Base-by-base conservation (phyloP, 106 monocot genomes). In the Vanilla planifolia region DNA sequence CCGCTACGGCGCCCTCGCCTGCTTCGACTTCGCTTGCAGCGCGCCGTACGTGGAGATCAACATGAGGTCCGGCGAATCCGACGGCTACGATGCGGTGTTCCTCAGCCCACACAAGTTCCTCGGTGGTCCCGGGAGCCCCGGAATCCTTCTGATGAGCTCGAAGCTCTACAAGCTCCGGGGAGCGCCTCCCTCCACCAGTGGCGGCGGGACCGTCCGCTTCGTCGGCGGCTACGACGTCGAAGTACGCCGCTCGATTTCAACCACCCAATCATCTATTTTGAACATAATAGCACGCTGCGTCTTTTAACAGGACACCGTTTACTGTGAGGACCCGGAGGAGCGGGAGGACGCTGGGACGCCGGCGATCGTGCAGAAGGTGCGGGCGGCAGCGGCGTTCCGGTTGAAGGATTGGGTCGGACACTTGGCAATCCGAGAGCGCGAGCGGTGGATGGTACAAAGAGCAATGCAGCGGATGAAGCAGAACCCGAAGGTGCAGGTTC, bases 261-360 rank as follows among this genome's bases (percentile, higher is more conserved):
- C 40, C 5, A 3, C 28, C 17, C 10, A 15, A 33, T 26, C 17
- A 3, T 0, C 16, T 30, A 1, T 1, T 11, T 16, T 8, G 9
- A 24, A 22, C 37, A 0, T 5, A 60, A 23, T 37, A 22, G 6
- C 59, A 15, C 7, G 22, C 15, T 23, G n/a, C 2, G 11, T 19
- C 7, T 13, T 7, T 46, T 46, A 16, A 17, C 51, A 82, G 82
- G 89, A 89, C 51, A 84, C 84, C 11, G 48, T 89, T 1, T 89
- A 89, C 60, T 75, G 69, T 28, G 75, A 77, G 17, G 60, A 81
- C 63, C 20, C 75, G 26, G 89, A 89, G 61, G 78, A 89, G 47
- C 67, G 89, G 47, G 89, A 89, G 42, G 84, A 84, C 63, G 83
- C 80, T 9, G 89, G 89, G 5, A 89, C 84, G 36, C 88, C 88